Evolutionary conservation across 2,329 filamentous ascomycete genomes (phyloP).

Genomic region (Talaromyces sp.): DNA sequence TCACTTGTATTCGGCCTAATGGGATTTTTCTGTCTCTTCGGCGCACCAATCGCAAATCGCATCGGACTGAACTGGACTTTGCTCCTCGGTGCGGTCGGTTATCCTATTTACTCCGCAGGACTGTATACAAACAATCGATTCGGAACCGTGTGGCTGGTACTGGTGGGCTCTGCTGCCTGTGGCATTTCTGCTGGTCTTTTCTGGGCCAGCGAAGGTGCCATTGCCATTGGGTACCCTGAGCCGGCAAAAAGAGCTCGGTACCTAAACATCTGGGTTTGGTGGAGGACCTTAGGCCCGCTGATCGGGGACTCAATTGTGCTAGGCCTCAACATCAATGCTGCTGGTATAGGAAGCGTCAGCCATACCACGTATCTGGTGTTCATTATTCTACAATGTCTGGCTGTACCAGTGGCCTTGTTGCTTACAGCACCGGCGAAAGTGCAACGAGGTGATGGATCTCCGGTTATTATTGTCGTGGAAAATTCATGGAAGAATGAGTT

Average conservation of each 20-base stretch:
- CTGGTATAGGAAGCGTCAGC: constrained; percentile 25
- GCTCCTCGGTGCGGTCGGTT: constrained; percentile 41
- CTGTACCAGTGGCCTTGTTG: constrained; percentile 36
- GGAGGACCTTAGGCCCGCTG: constrained; percentile 47
- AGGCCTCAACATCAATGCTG: constrained; percentile 34
- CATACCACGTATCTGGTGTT: constrained; percentile 42
- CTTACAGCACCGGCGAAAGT: constrained; percentile 40
- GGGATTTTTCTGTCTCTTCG: constrained; percentile 42
- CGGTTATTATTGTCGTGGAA: constrained; percentile 34
- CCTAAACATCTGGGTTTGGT: constrained; percentile 48
- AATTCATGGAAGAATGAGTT: constrained; percentile 39
- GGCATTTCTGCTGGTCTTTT: constrained; percentile 48
- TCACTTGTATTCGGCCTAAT: constrained; percentile 47
- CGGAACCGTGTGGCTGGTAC: constrained; percentile 43
- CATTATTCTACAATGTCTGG: constrained; percentile 36
- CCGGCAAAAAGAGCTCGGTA: constrained; percentile 44
- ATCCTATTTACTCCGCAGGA: constrained; percentile 46
- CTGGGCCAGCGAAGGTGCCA: constrained; percentile 49
- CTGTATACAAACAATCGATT: constrained; percentile 41
- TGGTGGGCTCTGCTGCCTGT: constrained; percentile 46
- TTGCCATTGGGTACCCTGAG: constrained; percentile 48
- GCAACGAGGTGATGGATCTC: constrained; percentile 38
- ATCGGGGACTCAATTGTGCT: constrained; percentile 46
- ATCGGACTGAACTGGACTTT: constrained; percentile 47
- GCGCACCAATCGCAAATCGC: constrained; percentile 46